These are phyloP conservation scores for Forsythia suspensa DNA, from an alignment of 257 asterid genomes.

Conservation along the genomic window DNA sequence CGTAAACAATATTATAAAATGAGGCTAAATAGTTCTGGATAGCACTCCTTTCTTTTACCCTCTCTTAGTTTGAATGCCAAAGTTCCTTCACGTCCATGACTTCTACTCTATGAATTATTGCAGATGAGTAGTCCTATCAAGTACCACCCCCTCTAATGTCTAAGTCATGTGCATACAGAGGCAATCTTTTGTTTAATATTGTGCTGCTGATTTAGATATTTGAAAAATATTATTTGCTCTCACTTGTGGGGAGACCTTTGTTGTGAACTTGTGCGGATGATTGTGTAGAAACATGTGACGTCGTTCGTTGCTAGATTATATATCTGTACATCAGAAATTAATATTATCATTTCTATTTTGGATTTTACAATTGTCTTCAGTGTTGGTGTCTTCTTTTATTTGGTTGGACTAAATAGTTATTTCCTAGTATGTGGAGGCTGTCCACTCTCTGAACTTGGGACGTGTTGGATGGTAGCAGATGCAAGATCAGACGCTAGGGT, in stretches of 20 bases:
- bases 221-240: background rate
- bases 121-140: background rate
- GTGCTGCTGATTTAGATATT: background rate
- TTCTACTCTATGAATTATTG: background rate
- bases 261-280: too few relatives aligned
- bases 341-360: background rate
- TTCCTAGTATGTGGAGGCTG: background rate
- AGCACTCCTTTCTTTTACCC: background rate
- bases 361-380: background rate
- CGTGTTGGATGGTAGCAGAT: background rate
- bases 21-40: background rate
- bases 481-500: background rate
- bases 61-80: background rate
- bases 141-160: background rate
- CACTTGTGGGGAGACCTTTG: background rate
- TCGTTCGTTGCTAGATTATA: background rate
- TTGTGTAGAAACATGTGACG: too few relatives aligned
- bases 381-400: background rate
- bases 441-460: background rate
- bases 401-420: background rate
- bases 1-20: background rate
- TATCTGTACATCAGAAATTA: background rate
- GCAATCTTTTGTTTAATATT: background rate
- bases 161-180: background rate
- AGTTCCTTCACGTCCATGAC: background rate